Percentiles rank a stretch among this genome's conserved stretches.
Conservation (phyloP, 345 rosid genomes). For the Hypericum androsaemum region DNA sequence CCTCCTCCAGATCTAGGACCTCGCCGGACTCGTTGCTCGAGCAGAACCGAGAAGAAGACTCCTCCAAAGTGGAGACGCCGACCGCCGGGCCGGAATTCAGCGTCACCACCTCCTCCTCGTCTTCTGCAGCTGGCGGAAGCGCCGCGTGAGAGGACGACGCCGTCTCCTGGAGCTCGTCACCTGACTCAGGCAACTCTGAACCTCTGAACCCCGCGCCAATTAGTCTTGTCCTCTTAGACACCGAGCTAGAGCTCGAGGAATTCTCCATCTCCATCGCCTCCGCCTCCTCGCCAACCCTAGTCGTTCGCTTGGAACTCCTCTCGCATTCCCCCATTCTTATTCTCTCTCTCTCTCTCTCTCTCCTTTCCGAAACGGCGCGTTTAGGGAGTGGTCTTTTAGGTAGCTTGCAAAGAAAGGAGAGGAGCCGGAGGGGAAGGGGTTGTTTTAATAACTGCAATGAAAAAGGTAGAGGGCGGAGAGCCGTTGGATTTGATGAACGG, state of each 20-base stretch:
- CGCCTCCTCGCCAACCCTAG: not conserved
- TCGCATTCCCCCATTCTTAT: conserved; percentile 26
- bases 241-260: conserved; percentile 17
- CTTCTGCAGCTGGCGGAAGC: too few species aligned
- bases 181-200: too few species aligned
- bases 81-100: conserved; percentile 18
- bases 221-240: conserved; percentile 27
- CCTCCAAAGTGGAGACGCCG: not conserved
- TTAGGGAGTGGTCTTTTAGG: conserved; percentile 14
- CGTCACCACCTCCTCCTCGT: conserved; percentile 7
- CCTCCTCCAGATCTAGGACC: conserved; percentile 55
- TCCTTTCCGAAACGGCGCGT: conserved; percentile 1
- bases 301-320: conserved; percentile 27
- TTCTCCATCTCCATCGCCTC: conserved; percentile 14
- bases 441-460: not conserved
- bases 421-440: conserved; percentile 26
- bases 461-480: not conserved
- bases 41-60: conserved; percentile 11
- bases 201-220: not conserved
- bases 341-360: conserved; percentile 13
- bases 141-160: not conserved
- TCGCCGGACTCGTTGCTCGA: conserved; percentile 29
- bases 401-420: conserved; percentile 28
- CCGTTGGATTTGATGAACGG: too few species aligned
- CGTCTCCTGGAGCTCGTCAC: conserved; percentile 8